Conservation (phyloP, 106 monocot species). For the Dioscorea zingiberensis region DNA sequence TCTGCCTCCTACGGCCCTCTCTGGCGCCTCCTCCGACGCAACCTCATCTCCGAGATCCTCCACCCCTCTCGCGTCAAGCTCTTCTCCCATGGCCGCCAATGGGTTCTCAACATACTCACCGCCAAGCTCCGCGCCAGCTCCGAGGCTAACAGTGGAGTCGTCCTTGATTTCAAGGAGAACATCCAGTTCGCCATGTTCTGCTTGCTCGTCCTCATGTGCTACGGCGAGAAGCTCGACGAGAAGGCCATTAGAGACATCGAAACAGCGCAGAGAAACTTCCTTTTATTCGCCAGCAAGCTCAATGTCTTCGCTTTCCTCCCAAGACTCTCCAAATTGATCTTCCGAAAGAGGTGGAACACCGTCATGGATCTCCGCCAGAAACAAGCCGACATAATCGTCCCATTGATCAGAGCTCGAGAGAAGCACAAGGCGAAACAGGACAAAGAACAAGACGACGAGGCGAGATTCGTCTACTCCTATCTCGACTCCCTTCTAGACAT, state of each 20-base stretch:
- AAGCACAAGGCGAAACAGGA: neutral
- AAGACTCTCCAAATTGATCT: slow-evolving; percentile 20
- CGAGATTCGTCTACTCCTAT: slow-evolving; percentile 19
- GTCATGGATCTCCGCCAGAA: neutral
- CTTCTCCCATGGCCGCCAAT: too few species aligned
- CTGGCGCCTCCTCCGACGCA: too few species aligned
- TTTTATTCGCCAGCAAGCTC: slow-evolving; percentile 7
- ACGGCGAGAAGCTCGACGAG: slow-evolving; percentile 35
- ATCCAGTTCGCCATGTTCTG: slow-evolving; percentile 49
- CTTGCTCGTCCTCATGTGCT: slow-evolving; percentile 49
- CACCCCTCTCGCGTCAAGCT: too few species aligned
- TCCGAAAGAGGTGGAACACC: slow-evolving; percentile 23
- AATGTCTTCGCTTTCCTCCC: slow-evolving; percentile 32
- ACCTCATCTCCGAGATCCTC: too few species aligned
- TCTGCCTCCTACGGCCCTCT: too few species aligned
- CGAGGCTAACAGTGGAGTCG: neutral
- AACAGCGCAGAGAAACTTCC: slow-evolving; percentile 6
- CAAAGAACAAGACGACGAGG: neutral
- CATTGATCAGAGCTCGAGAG: slow-evolving; percentile 21
- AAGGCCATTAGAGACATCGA: slow-evolving; percentile 29
- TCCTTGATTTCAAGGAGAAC: slow-evolving; percentile 19
- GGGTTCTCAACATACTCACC: slow-evolving; percentile 22
- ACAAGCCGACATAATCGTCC: slow-evolving; percentile 15
- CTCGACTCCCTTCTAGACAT: too few species aligned
- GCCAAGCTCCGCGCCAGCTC: slow-evolving; percentile 2